phyloP scores from a whole-genome alignment of 768 basidiomycete species.

The Baorangia bicolor region DNA sequence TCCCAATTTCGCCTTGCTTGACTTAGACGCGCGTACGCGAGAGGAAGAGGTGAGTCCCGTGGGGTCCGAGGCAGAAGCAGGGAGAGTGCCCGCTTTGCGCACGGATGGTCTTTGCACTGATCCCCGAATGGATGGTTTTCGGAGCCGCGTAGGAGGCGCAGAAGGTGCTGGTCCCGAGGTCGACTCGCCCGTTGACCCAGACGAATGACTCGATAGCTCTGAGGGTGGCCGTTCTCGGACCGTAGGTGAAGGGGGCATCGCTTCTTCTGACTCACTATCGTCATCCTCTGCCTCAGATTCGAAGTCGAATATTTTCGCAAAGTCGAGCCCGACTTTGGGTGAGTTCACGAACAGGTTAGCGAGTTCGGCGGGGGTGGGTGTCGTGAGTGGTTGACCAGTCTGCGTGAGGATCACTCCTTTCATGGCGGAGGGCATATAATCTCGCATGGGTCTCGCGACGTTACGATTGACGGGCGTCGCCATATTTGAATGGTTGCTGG shows the following conservation, averaged over 20 bases:
- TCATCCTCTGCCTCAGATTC: conserved; percentile 33
- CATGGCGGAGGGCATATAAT: conserved; percentile 53
- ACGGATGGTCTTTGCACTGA: conserved; percentile 34
- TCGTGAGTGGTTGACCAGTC: conserved; percentile 72
- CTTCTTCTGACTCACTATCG: conserved; percentile 30
- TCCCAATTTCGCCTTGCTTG: conserved; percentile 10
- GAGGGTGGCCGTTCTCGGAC: conserved; percentile 42
- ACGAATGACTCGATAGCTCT: conserved; percentile 25
- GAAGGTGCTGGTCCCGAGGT: conserved; percentile 18
- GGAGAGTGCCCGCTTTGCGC: conserved; percentile 22
- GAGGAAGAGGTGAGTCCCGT: conserved; percentile 30
- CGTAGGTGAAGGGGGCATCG: conserved; percentile 46
- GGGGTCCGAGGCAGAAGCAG: conserved; percentile 43
- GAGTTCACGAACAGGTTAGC: conserved; percentile 65
- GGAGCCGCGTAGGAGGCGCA: conserved; percentile 48
- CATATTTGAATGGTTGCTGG: conserved; percentile 23
- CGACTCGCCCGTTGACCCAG: conserved; percentile 27
- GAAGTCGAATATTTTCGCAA: conserved; percentile 77
- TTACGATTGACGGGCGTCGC: conserved; percentile 54
- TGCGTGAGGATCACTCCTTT: conserved; percentile 78
- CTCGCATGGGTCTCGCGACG: conserved; percentile 25
- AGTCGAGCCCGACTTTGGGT: conserved; percentile 71
- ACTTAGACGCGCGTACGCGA: conserved; percentile 15
- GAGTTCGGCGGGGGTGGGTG: conserved; percentile 67
- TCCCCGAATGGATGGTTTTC: conserved; percentile 56